Base-by-base conservation (phyloP, 768 basidiomycete genomes). In the Russula dissimulans region DNA sequence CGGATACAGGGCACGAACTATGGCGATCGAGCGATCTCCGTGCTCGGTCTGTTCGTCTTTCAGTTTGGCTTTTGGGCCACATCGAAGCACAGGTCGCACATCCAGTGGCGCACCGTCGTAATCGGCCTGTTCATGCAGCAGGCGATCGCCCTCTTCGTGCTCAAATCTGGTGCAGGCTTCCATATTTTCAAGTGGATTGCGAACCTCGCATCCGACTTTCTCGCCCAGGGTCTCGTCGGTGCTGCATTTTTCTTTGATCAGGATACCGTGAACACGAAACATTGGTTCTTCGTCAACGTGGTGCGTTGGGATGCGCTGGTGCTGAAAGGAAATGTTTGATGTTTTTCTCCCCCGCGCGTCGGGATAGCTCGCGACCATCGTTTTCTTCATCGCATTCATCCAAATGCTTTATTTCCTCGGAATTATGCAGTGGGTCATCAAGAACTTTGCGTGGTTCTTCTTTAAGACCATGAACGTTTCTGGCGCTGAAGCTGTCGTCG, bases 401-500 rank as follows among this genome's bases (percentile, higher is more conserved):
- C 91, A 94, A 72, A 91, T 93, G 89, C 71, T 91, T 73, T 94
- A 92, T 76, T 88, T 93, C 72, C 74, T 91, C 56, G 89, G 92
- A 52, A 87, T 90, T 36, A 94, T 95, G 91, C 91, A 94, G 76
- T 95, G 93, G 91, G 72, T 95, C 67, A 83, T 95, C 72, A 81
- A 81, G 67, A 77, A 90, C 70, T 93, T 95, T 68, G 93, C 92
- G 3, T 92, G 89, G 90, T 81, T 95, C 75, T 95, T 95, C 80
- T 92, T 90, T 77, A 93, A 91, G 72, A 73, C 89, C 54, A 81
- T 95, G 83, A 85, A 89, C 64, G 81, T 95, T 38, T 94, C 93
- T n/a, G 93, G 94, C 60, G 93, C 91, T 4, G 93, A 95, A 70
- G 92, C 93, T 39, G 87, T 95, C 59, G 91, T 95, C 45, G 92